A percentile compares a stretch with the other conserved stretches of the same genome.
Conservation (phyloP, 345 rosid species). For the Citrus trifoliata region DNA sequence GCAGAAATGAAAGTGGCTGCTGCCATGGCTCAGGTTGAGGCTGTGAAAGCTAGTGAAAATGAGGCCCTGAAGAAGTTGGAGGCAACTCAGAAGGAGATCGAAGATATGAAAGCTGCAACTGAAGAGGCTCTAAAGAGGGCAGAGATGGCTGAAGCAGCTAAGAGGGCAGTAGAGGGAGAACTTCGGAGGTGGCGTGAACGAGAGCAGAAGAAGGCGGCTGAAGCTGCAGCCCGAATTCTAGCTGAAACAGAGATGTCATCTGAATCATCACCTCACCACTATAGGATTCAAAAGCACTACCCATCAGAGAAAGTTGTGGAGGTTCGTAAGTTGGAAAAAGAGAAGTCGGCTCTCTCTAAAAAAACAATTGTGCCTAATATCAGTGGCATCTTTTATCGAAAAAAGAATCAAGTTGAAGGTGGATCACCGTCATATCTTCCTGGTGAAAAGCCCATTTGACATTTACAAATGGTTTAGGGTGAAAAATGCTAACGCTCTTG, state of each 20-base stretch:
- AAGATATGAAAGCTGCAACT: slow-evolving; percentile 68
- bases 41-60: slow-evolving; percentile 88
- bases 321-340: slow-evolving; percentile 55
- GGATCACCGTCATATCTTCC: slow-evolving; percentile 81
- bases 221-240: slow-evolving; percentile 68
- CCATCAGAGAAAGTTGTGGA: slow-evolving; percentile 30
- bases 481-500: slow-evolving; percentile 16
- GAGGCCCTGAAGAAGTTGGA: slow-evolving; percentile 77
- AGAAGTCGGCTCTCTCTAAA: slow-evolving; percentile 51
- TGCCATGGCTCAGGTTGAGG: slow-evolving; percentile 93
- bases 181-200: slow-evolving; percentile 85
- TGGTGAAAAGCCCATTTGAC: slow-evolving; percentile 64
- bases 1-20: slow-evolving; percentile 95
- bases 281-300: slow-evolving; percentile 51
- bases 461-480: slow-evolving; percentile 29
- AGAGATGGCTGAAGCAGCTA: slow-evolving; percentile 95
- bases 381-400: slow-evolving; percentile 68
- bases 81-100: slow-evolving; percentile 68
- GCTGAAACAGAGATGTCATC: slow-evolving; percentile 61
- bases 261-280: slow-evolving; percentile 62
- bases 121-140: slow-evolving; percentile 74
- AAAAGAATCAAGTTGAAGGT: slow-evolving; percentile 80
- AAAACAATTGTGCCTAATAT: slow-evolving; percentile 60
- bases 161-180: slow-evolving; percentile 91
- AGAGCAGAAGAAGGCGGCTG: slow-evolving; percentile 87